Evolutionary conservation across 306 rosid genomes (phyloP).

Genomic region (Ziziphus jujuba): DNA sequence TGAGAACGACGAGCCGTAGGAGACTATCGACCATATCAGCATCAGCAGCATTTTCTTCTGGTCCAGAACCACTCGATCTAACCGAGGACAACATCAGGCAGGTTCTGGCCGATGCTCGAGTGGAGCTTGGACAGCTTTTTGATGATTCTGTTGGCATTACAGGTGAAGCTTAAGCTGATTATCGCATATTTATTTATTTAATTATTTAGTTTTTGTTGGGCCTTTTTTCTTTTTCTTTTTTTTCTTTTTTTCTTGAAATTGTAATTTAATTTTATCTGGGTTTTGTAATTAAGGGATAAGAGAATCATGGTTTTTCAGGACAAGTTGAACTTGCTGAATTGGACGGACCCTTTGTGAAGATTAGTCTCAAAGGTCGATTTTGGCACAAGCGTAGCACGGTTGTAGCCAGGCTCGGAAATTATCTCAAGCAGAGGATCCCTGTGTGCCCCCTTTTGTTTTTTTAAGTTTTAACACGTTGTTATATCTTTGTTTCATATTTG

Average conservation of each 20-base stretch:
- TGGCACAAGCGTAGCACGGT: constrained; percentile 85
- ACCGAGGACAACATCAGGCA: constrained; percentile 67
- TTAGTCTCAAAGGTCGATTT: constrained; percentile 85
- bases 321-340: constrained; percentile 69
- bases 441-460: constrained; percentile 37
- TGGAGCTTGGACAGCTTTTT: constrained; percentile 69
- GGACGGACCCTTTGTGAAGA: constrained; percentile 87
- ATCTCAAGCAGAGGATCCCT: constrained; percentile 85
- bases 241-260: no score
- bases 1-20: constrained; percentile 15
- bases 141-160: constrained; percentile 91
- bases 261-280: neutral
- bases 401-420: constrained; percentile 72
- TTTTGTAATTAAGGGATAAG: neutral
- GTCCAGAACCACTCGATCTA: constrained; percentile 64
- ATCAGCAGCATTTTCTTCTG: constrained; percentile 42
- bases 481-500: neutral
- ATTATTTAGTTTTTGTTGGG: no score
- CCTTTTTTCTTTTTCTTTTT: neutral
- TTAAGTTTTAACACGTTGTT: neutral
- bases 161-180: constrained; percentile 31
- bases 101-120: constrained; percentile 69
- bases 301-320: constrained; percentile 37
- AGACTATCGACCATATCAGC: constrained; percentile 8
- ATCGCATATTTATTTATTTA: neutral